Percentiles rank a stretch among this genome's conserved stretches.
phyloP scores from a whole-genome alignment of 495 filamentous ascomycete species.

The Penicillium dipodomyicola region DNA sequence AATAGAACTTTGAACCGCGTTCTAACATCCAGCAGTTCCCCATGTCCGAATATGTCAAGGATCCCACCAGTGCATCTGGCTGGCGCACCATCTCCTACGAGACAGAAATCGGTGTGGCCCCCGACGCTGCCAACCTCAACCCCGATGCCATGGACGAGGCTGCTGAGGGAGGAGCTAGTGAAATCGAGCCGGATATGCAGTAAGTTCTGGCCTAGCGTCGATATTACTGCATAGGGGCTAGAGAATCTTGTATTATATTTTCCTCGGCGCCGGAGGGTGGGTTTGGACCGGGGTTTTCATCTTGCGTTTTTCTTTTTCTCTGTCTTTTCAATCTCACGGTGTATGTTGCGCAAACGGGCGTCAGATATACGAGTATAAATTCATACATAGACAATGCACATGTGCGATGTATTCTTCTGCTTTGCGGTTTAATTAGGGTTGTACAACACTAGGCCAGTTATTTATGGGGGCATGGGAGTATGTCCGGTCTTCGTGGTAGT shows the following conservation, averaged over 20 bases:
- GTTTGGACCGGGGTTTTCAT: conserved; percentile 2
- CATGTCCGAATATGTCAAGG: conserved; percentile 82
- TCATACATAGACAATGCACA: conserved; percentile 6
- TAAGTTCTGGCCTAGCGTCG: conserved; percentile 15
- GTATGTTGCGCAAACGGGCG: not conserved
- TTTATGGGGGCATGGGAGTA: not conserved
- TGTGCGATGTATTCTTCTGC: not conserved
- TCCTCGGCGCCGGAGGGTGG: conserved; percentile 14
- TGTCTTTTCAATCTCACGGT: not conserved
- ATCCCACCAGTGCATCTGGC: conserved; percentile 56
- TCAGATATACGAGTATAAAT: not conserved
- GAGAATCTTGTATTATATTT: conserved; percentile 27
- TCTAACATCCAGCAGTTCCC: conserved; percentile 58
- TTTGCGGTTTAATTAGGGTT: not conserved
- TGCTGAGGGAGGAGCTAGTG: conserved; percentile 32
- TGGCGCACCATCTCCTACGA: conserved; percentile 75
- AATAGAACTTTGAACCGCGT: not conserved
- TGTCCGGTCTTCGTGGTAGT: not conserved
- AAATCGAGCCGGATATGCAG: conserved; percentile 40
- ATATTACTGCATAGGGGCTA: not conserved
- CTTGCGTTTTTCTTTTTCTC: not conserved
- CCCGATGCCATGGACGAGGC: conserved; percentile 48
- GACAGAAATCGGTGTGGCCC: conserved; percentile 40
- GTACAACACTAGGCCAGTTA: not conserved
- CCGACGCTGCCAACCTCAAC: conserved; percentile 44